phyloP scores from a whole-genome alignment of 148 eudicot species.

The Arbutus unedo region DNA sequence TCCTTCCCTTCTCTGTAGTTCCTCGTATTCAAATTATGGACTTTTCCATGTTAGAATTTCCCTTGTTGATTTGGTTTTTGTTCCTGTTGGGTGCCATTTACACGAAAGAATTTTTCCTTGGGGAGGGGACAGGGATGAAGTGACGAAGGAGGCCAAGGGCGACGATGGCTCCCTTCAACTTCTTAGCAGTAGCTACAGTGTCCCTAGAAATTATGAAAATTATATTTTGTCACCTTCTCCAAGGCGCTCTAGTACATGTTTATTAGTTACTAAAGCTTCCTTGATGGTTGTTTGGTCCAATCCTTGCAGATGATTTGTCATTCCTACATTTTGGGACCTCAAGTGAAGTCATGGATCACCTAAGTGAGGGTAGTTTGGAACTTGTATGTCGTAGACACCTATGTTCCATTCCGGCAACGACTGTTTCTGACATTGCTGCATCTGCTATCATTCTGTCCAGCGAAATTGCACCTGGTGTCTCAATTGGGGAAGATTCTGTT shows the following conservation, averaged over 20 bases:
- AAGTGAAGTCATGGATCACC: constrained; percentile 92
- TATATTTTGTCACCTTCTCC: not conserved
- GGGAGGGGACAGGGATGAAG: not conserved
- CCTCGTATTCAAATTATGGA: not conserved
- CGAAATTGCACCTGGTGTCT: constrained; percentile 73
- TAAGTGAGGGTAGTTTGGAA: constrained; percentile 62
- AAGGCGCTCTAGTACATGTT: not conserved
- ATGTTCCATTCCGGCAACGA: constrained; percentile 94
- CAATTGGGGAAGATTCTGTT: constrained; percentile 96
- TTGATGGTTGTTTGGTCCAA: constrained; percentile 9
- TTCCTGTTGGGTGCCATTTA: not conserved
- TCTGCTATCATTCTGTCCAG: constrained; percentile 86
- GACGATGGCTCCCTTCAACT: not conserved
- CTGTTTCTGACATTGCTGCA: constrained; percentile 86
- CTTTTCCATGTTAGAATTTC: not conserved
- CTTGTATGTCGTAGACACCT: constrained; percentile 91
- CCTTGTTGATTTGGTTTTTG: not conserved
- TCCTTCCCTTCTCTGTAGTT: not conserved
- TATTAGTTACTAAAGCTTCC: not conserved
- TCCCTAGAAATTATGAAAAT: not conserved
- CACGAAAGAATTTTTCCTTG: not conserved
- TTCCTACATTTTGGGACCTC: constrained; percentile 98
- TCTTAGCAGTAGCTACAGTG: not conserved
- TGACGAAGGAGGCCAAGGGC: not conserved
- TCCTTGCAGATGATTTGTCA: constrained; percentile 66